These are phyloP conservation scores for Cryphonectria japonica DNA, from an alignment of 2,329 filamentous ascomycete species.

Conservation along the genomic window DNA sequence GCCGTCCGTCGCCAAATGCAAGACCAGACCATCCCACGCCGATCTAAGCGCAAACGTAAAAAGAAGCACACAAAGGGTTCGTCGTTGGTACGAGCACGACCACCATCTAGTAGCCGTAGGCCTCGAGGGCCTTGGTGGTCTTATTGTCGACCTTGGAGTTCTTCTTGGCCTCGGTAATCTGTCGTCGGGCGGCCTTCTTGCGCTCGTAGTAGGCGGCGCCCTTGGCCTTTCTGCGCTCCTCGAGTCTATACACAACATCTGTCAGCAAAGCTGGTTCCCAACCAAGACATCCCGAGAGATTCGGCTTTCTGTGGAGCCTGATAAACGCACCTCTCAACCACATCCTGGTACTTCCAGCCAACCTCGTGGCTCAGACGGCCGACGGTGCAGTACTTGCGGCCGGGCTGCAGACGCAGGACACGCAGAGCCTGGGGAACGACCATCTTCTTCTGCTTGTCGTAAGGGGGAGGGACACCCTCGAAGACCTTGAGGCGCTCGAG, in stretches of 20 bases:
- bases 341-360: conserved; percentile 99
- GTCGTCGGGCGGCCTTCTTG: conserved; percentile 95
- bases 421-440: conserved; percentile 98
- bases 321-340: conserved; percentile 86
- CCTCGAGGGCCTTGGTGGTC: conserved; percentile 85
- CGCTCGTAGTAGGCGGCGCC: conserved; percentile 98
- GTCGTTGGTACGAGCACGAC: conserved; percentile 29
- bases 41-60: conserved; percentile 31
- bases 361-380: conserved; percentile 98
- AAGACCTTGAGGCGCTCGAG: conserved; percentile 99
- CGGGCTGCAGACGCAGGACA: conserved; percentile 95
- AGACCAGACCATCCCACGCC: conserved; percentile 31
- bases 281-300: neutral
- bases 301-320: neutral
- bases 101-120: conserved; percentile 80
- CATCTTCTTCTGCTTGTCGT: conserved; percentile 99
- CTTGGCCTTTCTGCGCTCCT: conserved; percentile 99
- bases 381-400: conserved; percentile 99
- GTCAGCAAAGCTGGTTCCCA: conserved; percentile 22
- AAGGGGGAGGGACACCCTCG: conserved; percentile 97
- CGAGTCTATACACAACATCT: conserved; percentile 69
- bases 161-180: conserved; percentile 92
- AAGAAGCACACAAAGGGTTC: conserved; percentile 30
- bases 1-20: conserved; percentile 30
- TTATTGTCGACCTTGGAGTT: conserved; percentile 83